Conservation (phyloP, 441 rosid genomes). For the Omphalea diandra region DNA sequence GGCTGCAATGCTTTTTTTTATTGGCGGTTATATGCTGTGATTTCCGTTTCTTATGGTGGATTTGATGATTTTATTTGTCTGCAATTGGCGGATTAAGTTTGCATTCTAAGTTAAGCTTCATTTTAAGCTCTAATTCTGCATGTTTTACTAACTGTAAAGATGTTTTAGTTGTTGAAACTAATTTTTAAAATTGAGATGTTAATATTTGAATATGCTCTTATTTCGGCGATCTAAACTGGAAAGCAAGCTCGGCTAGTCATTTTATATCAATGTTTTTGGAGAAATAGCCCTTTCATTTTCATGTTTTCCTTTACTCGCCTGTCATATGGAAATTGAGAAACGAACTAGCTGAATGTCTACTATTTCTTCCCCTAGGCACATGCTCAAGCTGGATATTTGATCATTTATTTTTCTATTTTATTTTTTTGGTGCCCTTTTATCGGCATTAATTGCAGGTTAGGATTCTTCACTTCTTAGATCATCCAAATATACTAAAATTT, state of each 20-base stretch:
- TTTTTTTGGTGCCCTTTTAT: not conserved
- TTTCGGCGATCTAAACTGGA: not conserved
- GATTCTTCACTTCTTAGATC: conserved; percentile 80
- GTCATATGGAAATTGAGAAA: not conserved
- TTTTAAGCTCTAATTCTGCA: not conserved
- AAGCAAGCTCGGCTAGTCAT: no score
- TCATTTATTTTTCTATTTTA: not conserved
- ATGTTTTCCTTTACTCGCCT: not conserved
- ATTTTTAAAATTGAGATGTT: no score
- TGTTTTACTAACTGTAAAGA: not conserved
- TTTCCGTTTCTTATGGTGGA: not conserved
- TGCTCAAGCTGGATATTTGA: not conserved
- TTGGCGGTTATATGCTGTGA: not conserved
- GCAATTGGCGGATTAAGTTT: not conserved
- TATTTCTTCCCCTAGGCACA: not conserved
- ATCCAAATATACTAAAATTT: conserved; percentile 77
- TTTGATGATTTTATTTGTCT: not conserved
- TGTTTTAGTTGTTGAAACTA: no score
- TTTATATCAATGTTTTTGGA: no score
- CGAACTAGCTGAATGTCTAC: not conserved
- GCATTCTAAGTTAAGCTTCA: not conserved
- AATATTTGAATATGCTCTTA: no score
- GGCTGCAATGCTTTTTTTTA: conserved; percentile 1
- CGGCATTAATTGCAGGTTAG: conserved; percentile 58
- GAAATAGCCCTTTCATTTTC: not conserved